phyloP scores from a whole-genome alignment of 106 monocot species.

The Gastrodia elata region DNA sequence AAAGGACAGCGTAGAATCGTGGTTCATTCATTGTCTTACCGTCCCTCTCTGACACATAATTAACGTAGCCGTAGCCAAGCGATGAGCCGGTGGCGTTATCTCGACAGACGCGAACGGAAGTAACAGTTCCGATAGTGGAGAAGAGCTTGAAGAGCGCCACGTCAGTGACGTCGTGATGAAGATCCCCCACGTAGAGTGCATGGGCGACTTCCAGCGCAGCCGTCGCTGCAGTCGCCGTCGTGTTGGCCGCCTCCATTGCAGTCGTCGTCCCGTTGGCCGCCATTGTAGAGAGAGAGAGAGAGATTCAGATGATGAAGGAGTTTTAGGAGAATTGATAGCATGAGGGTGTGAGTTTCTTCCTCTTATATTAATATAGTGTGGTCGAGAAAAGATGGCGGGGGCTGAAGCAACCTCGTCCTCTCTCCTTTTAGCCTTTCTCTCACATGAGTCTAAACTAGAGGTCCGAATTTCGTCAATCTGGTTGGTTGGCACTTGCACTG shows the following conservation, averaged over 20 bases:
- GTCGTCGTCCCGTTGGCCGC: not conserved
- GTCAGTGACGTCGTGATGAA: slow-evolving; percentile 39
- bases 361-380: not conserved
- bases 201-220: slow-evolving; percentile 1
- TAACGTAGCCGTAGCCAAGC: slow-evolving; percentile 71
- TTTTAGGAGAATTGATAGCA: not conserved
- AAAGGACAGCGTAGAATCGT: not conserved
- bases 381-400: not conserved
- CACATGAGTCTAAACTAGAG: no score
- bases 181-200: slow-evolving; percentile 72
- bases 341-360: not conserved
- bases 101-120: slow-evolving; percentile 56
- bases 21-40: slow-evolving; percentile 22
- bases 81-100: slow-evolving; percentile 37
- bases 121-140: slow-evolving; percentile 13
- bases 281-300: no score
- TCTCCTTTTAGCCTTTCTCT: not conserved
- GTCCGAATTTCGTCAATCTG: no score
- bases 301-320: not conserved
- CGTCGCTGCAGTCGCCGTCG: not conserved
- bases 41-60: slow-evolving; percentile 34
- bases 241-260: not conserved
- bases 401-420: slow-evolving; percentile 1
- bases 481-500: no score
- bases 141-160: slow-evolving; percentile 38